phyloP scores from a whole-genome alignment of 495 filamentous ascomycete species.

The Neurospora sp. region DNA sequence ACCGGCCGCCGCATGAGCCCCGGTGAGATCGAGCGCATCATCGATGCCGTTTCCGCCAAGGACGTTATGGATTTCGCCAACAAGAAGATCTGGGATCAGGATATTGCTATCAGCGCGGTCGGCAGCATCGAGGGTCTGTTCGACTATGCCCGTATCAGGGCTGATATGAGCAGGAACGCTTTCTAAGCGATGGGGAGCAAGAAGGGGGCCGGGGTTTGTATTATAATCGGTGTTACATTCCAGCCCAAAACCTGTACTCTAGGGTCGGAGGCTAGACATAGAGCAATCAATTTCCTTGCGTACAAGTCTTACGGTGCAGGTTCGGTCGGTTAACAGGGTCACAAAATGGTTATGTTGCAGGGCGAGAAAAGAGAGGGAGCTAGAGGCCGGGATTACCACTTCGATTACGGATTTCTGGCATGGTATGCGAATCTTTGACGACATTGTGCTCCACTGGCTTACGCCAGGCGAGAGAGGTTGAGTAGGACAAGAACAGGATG shows the following conservation, averaged over 20 bases:
- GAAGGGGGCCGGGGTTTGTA: conserved; percentile 19
- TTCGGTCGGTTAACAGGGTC: background rate
- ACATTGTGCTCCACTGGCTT: background rate
- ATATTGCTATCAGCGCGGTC: conserved; percentile 85
- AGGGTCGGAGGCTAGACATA: conserved; percentile 27
- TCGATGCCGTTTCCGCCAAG: conserved; percentile 84
- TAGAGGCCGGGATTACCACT: background rate
- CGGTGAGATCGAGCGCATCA: conserved; percentile 86
- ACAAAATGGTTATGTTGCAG: background rate
- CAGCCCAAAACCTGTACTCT: conserved; percentile 24
- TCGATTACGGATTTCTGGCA: background rate
- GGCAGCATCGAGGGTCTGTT: conserved; percentile 84
- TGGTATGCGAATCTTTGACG: background rate
- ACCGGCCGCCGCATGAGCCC: conserved; percentile 85
- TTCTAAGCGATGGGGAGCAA: conserved; percentile 7
- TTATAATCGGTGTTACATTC: conserved; percentile 27
- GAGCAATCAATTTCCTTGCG: conserved; percentile 18
- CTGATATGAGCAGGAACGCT: conserved; percentile 81
- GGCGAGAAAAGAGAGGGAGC: background rate
- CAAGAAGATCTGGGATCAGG: conserved; percentile 91
- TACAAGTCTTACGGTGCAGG: background rate
- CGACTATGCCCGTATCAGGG: conserved; percentile 81
- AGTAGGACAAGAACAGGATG: background rate
- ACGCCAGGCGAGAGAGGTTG: background rate
- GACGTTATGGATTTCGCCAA: conserved; percentile 92